Base-by-base conservation (phyloP, 352 stramenopile species). In the Phytophthora chlamydospora region DNA sequence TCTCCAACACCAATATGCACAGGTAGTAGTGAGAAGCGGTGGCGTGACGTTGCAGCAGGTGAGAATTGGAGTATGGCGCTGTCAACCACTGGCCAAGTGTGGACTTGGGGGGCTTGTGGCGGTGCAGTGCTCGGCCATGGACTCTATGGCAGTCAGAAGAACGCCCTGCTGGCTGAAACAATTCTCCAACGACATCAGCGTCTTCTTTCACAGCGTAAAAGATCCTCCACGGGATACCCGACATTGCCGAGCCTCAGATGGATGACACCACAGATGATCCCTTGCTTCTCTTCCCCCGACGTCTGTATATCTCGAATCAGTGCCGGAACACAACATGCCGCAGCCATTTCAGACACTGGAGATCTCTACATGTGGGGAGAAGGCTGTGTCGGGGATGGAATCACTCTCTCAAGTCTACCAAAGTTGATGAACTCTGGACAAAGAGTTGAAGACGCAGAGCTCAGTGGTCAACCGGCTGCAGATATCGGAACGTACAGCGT, bases 311-410 rank as follows among this genome's bases (percentile, higher is more conserved):
- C 39, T 17, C 66, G 52, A 17, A 78, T 98, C 42, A 90, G 79
- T 34, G 95, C 95, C 36, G 96, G 96, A 2, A 59, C 78, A 34
- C 86, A 83, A 41, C 95, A 98, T 62, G 90, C 85, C 5, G 84
- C 89, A 0, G 94, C 88, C 4, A 69, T 98, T 17, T 97, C 91
- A 10, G 66, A 74, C 3, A 73, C 77, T 17, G 96, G 95, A 10
- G 88, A 97, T 66, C 64, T 98, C 1, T 98, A 96, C 63, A 81
- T 96, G 32, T 99, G 96, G 96, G 80, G 80, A 4, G 70, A 79
- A 17, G 34, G 44, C 4, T 29, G 27, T 10, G 1, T 6, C 7
- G 52, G 45, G 0, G 41, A 59, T 7, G 27, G 39, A 3, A n/a
- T 32, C 3, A 63, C 1, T n/a, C 42, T 70, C 3, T 59, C 60